A percentile compares a stretch with the other conserved stretches of the same genome.
phyloP scores from a whole-genome alignment of 2,329 filamentous ascomycete genomes.

The Monilinia vaccinii-corymbosi region DNA sequence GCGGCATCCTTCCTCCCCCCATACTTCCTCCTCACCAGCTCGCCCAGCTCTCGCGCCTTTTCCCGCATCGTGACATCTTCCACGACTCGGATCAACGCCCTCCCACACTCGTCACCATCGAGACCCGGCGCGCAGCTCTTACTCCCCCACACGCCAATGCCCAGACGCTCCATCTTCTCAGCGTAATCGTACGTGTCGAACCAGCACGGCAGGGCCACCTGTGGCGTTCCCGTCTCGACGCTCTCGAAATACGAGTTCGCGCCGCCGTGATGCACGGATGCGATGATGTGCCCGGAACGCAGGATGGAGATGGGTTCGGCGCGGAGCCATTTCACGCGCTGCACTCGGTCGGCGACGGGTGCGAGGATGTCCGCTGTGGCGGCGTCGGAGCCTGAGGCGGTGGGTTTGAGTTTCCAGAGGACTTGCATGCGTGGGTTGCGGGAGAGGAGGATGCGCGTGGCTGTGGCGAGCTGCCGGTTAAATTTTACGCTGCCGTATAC shows the following conservation, averaged over 20 bases:
- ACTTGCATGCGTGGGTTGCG: constrained; percentile 24
- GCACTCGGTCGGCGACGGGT: constrained; percentile 24
- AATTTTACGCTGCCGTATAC: constrained; percentile 20
- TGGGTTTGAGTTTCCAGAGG: constrained; percentile 31
- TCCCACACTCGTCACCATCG: not conserved
- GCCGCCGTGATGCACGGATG: constrained; percentile 34
- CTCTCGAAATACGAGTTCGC: constrained; percentile 36
- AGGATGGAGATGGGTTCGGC: constrained; percentile 33
- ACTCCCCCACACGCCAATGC: constrained; percentile 30
- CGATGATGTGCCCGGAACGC: constrained; percentile 30
- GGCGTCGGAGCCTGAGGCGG: constrained; percentile 9
- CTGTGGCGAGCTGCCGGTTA: constrained; percentile 33
- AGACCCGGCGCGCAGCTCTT: not conserved
- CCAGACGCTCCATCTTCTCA: constrained; percentile 34
- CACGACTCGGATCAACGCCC: not conserved
- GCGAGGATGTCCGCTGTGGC: not conserved
- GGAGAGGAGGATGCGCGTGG: constrained; percentile 32
- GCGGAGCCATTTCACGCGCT: constrained; percentile 34
- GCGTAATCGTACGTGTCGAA: constrained; percentile 39
- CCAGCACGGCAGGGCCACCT: constrained; percentile 39
- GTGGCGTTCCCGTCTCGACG: constrained; percentile 35
- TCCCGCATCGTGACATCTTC: not conserved
- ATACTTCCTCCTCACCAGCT: not conserved
- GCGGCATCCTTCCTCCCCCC: constrained; percentile 2
- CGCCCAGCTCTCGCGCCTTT: not conserved